Base-by-base conservation (phyloP, 1,139 yeast species). In the Hanseniaspora gamundiae region DNA sequence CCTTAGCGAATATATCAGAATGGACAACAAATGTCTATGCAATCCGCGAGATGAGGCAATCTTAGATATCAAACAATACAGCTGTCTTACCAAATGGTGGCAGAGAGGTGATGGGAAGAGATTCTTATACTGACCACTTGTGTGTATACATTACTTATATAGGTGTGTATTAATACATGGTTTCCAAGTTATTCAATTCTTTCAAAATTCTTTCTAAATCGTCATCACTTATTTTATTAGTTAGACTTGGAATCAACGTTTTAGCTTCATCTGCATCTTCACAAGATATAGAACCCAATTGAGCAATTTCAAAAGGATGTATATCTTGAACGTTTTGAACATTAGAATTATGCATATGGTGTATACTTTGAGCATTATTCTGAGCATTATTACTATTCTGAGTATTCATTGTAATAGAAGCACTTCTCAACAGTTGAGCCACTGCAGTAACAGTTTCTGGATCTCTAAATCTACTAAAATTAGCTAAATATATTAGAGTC, bases 211-310 rank as follows among this genome's bases (percentile, higher is more conserved):
- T 79, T 62, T 87, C 95, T 48, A 91, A 68, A 58, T 88, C 96
- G 41, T 83, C 84, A 53, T 87, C 95, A 6, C 85, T 74, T 41
- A 85, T 87, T 62, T 88, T 88, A 51, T 71, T 74, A 17, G 76
- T 72, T 57, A 91, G 70, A 63, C 94, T 82, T 40, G 99, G 96
- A 49, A 91, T 81, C 57, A 91, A 70, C 24, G 95, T 85, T 64
- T 87, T 85, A 28, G 97, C 97, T 67, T 91, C 99, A 58, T 91
- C 98, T 6, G 95, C 88, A 53, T 91, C 97, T 59, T 91, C 98
- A 64, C 96, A 88, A 38, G 93, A 86, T 51, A 91, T 70, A 2
- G 94, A 85, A 0, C 97, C 95, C 49, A 91, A 70, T 64, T 91
- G 98, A 0, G 98, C 95, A 45, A 86, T 71, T 65, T 91, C 99